A percentile compares a stretch with the other conserved stretches of the same genome.
phyloP scores from a whole-genome alignment of 1,284 basidiomycete species.

The Apiotrichum brassicae region DNA sequence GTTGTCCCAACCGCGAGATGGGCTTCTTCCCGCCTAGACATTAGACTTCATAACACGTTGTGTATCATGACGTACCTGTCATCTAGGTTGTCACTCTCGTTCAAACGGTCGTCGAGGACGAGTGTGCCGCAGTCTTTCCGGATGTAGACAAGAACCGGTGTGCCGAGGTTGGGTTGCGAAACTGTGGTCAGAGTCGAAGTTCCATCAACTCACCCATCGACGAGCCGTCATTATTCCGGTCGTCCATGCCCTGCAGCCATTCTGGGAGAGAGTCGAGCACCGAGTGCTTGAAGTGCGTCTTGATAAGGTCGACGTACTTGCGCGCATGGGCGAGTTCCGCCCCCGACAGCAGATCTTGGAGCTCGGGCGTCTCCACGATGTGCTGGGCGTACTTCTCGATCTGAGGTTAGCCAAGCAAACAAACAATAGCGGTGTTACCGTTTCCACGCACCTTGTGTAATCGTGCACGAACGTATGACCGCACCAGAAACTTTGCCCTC shows the following conservation, averaged over 20 bases:
- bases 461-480: conserved; percentile 78
- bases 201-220: conserved; percentile 77
- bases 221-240: conserved; percentile 56
- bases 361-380: conserved; percentile 60
- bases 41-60: no score
- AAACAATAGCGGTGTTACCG: no score
- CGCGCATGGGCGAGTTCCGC: conserved; percentile 72
- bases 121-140: conserved; percentile 63
- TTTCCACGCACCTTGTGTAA: conserved; percentile 66
- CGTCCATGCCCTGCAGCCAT: conserved; percentile 65
- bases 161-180: conserved; percentile 59
- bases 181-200: no score
- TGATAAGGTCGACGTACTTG: conserved; percentile 66
- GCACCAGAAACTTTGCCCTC: conserved; percentile 78
- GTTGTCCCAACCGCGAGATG: conserved; percentile 40
- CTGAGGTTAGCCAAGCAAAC: conserved; percentile 54
- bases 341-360: conserved; percentile 66
- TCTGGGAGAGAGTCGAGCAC: conserved; percentile 73
- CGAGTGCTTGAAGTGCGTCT: conserved; percentile 63
- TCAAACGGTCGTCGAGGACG: no score
- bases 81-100: no score
- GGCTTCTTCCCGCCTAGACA: conserved; percentile 38
- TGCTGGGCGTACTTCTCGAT: conserved; percentile 78
- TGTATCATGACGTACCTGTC: no score
- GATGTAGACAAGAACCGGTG: conserved; percentile 73